Percentiles rank a stretch among this genome's conserved stretches.
These are phyloP conservation scores for Ophiostoma ulmi DNA, from an alignment of 2,329 filamentous ascomycete genomes.

Conservation along the genomic window DNA sequence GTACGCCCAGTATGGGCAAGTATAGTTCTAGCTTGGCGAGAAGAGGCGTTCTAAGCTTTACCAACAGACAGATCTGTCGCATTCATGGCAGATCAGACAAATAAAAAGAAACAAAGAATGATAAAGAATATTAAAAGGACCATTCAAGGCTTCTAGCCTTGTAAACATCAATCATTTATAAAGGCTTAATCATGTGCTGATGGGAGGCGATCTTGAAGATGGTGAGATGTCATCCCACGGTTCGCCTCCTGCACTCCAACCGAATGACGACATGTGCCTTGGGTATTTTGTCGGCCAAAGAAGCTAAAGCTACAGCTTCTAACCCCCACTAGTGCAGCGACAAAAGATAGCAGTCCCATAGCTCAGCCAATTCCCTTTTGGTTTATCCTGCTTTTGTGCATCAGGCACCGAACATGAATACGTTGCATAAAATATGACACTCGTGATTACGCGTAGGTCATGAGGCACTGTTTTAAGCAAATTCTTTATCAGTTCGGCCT, in stretches of 20 bases:
- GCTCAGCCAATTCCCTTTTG: background rate
- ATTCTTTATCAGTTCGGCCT: background rate
- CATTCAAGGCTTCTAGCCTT: background rate
- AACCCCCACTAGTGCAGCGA: background rate
- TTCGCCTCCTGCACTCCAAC: background rate
- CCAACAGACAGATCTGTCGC: background rate
- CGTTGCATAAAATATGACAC: background rate
- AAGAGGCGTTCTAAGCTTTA: no score
- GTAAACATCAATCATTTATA: background rate
- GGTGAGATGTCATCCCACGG: background rate
- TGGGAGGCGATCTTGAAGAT: no score
- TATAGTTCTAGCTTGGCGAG: no score
- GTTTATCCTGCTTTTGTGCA: background rate
- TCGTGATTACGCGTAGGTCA: background rate
- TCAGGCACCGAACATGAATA: background rate
- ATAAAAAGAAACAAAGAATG: background rate
- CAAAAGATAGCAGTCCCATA: background rate
- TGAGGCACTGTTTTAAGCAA: background rate
- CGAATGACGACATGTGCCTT: conserved; percentile 2
- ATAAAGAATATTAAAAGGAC: background rate
- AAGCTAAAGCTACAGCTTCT: background rate
- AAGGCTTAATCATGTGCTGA: no score
- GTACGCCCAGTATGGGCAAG: no score
- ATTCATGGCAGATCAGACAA: background rate
- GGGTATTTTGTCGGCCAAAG: background rate